Evolutionary conservation across 2,329 filamentous ascomycete genomes (phyloP).

Genomic region (Ceratocystis ficicola): DNA sequence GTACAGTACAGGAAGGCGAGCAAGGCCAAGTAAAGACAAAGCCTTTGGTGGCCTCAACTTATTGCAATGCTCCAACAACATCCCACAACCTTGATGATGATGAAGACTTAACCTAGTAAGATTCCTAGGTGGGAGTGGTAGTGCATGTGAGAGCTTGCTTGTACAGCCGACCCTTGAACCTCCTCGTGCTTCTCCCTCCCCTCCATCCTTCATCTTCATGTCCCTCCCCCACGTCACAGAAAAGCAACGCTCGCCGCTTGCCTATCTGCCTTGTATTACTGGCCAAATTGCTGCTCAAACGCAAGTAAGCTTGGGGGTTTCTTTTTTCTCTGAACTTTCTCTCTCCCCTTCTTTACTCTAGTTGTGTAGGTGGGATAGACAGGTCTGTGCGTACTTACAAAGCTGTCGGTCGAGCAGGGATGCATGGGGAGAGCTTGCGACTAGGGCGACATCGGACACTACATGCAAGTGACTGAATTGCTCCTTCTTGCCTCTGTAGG

Average conservation of each 20-base stretch:
- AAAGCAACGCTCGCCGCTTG: background rate
- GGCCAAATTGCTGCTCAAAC: background rate
- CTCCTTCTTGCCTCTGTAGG: background rate
- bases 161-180: background rate
- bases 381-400: conserved; percentile 12
- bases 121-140: background rate
- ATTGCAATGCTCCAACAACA: too few species aligned
- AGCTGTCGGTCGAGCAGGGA: conserved; percentile 4
- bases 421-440: conserved; percentile 6
- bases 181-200: background rate
- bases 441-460: conserved; percentile 11
- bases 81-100: too few species aligned
- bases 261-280: background rate
- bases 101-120: too few species aligned
- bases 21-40: too few species aligned
- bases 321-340: background rate
- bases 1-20: background rate
- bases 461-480: conserved; percentile 9
- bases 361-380: background rate
- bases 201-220: too few species aligned
- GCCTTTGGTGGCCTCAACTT: background rate
- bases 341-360: background rate
- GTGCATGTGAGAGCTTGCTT: background rate
- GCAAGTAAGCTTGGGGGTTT: background rate
- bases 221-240: background rate